Percentiles rank a stretch among this genome's conserved stretches.
phyloP scores from a whole-genome alignment of 495 filamentous ascomycete genomes.

The Aspergillus bertholletiae region DNA sequence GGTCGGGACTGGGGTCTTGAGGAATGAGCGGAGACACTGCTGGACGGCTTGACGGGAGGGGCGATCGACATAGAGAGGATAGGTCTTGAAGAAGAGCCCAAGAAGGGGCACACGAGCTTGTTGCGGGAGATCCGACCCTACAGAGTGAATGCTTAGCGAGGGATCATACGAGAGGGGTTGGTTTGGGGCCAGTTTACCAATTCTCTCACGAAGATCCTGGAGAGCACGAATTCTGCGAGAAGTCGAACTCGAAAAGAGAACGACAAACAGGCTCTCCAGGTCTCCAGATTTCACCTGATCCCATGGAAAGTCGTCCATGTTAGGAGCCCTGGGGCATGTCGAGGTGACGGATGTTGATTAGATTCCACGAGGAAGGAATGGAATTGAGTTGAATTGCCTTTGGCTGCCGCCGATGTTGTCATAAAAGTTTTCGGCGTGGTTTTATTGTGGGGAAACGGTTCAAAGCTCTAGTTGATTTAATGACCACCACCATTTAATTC shows the following conservation, averaged over 20 bases:
- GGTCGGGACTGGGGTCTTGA: constrained; percentile 45
- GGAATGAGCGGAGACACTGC: constrained; percentile 64
- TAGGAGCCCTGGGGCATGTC: constrained; percentile 25
- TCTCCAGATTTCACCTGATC: constrained; percentile 46
- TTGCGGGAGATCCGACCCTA: constrained; percentile 34
- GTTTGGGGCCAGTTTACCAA: constrained; percentile 26
- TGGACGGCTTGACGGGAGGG: constrained; percentile 77
- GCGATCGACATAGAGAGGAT: constrained; percentile 83
- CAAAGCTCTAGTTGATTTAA: not conserved
- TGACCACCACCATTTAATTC: no score
- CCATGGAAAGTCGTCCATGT: constrained; percentile 50
- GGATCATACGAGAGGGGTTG: not conserved
- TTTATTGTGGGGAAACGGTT: constrained; percentile 17
- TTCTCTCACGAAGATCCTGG: constrained; percentile 47
- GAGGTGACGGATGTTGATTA: constrained; percentile 14
- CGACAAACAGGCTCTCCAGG: constrained; percentile 42
- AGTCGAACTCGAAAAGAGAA: constrained; percentile 47
- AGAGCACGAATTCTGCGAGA: constrained; percentile 44
- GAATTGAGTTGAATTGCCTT: constrained; percentile 1
- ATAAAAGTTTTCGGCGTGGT: constrained; percentile 37
- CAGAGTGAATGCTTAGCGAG: not conserved
- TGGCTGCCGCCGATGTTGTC: constrained; percentile 36
- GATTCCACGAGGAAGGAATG: constrained; percentile 19
- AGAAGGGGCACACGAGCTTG: constrained; percentile 47
- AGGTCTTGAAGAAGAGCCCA: constrained; percentile 74